Percentiles rank a stretch among this genome's conserved stretches.
Evolutionary conservation across 306 rosid species (phyloP).

Genomic region (Rubus parviflorus): DNA sequence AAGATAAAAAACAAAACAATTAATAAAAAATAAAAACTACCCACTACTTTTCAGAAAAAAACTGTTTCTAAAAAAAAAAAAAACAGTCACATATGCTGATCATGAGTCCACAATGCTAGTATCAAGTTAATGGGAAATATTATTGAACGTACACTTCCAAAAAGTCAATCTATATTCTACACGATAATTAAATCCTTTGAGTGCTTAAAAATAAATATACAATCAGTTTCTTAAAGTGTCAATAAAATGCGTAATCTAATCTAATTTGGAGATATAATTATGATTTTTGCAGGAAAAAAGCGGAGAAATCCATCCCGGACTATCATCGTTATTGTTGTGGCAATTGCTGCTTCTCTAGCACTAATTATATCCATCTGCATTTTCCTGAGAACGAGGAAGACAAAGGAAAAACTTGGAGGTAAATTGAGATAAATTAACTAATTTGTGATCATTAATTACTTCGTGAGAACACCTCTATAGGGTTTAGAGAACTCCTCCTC

Average conservation of each 20-base stretch:
- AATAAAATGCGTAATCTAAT: not conserved
- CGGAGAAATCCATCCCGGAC: not conserved
- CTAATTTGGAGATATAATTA: not conserved
- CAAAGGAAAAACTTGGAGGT: conserved; percentile 7
- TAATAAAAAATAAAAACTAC: too few species aligned
- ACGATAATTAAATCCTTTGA: too few species aligned
- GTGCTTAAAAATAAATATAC: too few species aligned
- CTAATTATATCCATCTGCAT: conserved; percentile 12
- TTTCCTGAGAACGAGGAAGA: conserved; percentile 10
- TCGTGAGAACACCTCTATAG: too few species aligned
- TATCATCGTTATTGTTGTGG: conserved; percentile 4
- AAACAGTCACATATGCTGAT: too few species aligned
- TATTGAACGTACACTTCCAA: not conserved
- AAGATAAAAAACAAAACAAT: too few species aligned
- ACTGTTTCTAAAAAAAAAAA: too few species aligned
- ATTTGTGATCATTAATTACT: not conserved
- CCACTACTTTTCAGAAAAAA: too few species aligned
- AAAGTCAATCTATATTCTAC: too few species aligned
- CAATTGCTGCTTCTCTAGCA: not conserved
- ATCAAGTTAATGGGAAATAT: too few species aligned
- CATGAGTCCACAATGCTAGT: too few species aligned
- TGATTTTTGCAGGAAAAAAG: conserved; percentile 1
- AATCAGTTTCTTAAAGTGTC: not conserved
- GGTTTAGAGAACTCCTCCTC: not conserved
- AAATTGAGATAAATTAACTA: not conserved